Percentiles rank a stretch among this genome's conserved stretches.
These are phyloP conservation scores for Cryphonectria parasitica DNA, from an alignment of 2,329 filamentous ascomycete genomes.

Conservation along the genomic window DNA sequence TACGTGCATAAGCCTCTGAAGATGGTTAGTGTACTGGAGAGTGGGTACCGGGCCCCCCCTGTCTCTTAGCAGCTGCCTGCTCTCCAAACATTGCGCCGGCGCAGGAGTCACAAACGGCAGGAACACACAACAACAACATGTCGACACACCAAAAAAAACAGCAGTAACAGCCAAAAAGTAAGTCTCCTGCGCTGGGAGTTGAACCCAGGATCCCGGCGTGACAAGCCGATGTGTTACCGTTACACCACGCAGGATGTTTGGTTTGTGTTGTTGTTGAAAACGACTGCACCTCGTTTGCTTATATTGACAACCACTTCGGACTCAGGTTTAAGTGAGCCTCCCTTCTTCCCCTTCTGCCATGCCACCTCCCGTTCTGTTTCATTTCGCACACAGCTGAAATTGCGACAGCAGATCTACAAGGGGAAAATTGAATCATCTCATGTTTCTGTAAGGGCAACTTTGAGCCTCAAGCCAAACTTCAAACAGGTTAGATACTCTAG, in stretches of 20 bases:
- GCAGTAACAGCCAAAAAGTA: not conserved
- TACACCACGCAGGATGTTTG: conserved; percentile 7
- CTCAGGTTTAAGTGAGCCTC: not conserved
- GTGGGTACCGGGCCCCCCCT: conserved; percentile 1
- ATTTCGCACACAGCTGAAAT: not conserved
- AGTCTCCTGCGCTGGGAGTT: conserved; percentile 5
- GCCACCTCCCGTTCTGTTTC: not conserved
- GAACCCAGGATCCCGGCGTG: conserved; percentile 10
- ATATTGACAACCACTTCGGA: not conserved
- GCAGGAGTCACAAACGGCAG: not conserved
- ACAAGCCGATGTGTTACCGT: conserved; percentile 10
- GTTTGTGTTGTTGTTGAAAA: not conserved
- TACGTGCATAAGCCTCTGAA: conserved; percentile 6
- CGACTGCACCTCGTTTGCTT: not conserved
- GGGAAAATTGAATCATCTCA: not conserved
- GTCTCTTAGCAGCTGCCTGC: not conserved
- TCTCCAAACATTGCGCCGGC: not conserved
- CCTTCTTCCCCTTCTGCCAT: not conserved
- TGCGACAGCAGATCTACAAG: not conserved
- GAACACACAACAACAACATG: not conserved
- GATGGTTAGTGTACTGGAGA: not conserved
- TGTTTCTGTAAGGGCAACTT: not conserved
- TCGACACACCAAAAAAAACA: not conserved
- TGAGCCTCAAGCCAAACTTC: too few relatives aligned
- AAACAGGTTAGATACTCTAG: not conserved